Conservation (phyloP, 164 flowering plant genomes). For the Stephania cephalantha region DNA sequence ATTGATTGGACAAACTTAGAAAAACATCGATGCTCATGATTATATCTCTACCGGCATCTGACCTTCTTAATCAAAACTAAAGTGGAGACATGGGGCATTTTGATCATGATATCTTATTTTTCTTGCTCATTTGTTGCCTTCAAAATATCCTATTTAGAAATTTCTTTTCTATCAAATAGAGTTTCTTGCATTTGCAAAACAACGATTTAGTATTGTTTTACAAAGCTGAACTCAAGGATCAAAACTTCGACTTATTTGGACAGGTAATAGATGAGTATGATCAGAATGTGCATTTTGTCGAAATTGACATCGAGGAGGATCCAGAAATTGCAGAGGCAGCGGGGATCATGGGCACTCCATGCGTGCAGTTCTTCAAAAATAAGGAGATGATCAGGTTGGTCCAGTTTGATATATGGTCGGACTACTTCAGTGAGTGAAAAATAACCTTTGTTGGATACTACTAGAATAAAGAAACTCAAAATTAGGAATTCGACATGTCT, state of each 20-base stretch:
- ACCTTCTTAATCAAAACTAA: too few relatives aligned
- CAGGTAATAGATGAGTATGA: conserved; percentile 95
- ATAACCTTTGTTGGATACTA: too few relatives aligned
- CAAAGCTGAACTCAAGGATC: neutral
- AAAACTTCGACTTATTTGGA: neutral
- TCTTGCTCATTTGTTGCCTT: neutral
- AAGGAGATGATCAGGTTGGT: conserved; percentile 86
- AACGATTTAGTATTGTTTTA: neutral
- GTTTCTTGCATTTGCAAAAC: neutral
- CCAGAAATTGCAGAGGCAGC: conserved; percentile 96
- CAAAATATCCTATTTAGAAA: neutral
- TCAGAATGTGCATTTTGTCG: conserved; percentile 88
- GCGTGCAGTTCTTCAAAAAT: conserved; percentile 94
- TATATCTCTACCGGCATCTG: neutral
- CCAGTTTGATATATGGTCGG: neutral
- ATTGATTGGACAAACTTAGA: too few relatives aligned
- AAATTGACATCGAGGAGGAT: conserved; percentile 97
- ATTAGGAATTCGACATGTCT: too few relatives aligned
- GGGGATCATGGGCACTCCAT: conserved; percentile 96
- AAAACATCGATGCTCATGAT: too few relatives aligned
- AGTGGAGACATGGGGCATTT: neutral
- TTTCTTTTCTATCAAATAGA: neutral
- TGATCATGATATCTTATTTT: neutral
- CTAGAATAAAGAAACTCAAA: too few relatives aligned
- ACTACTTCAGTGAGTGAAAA: too few relatives aligned